A percentile compares a stretch with the other conserved stretches of the same genome.
These are phyloP conservation scores for Pestalotiopsis sp. DNA, from an alignment of 2,329 filamentous ascomycete genomes.

Conservation along the genomic window DNA sequence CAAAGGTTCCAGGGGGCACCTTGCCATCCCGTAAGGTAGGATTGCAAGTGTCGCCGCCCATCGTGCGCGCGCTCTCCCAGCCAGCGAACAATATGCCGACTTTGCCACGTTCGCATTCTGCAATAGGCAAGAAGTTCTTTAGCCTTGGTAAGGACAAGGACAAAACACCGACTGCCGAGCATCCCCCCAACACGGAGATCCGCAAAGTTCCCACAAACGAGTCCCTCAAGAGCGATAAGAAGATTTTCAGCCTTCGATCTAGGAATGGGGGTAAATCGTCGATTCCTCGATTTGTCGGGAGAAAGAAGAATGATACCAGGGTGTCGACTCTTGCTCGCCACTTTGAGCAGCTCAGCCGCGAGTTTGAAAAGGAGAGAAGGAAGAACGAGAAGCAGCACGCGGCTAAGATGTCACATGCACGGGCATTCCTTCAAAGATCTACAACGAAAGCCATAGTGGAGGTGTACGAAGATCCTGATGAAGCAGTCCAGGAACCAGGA, in stretches of 20 bases:
- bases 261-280: constrained; percentile 68
- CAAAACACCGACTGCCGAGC: constrained; percentile 24
- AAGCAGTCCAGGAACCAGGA: constrained; percentile 83
- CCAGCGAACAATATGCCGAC: constrained; percentile 41
- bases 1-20: constrained; percentile 34
- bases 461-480: constrained; percentile 90
- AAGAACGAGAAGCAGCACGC: constrained; percentile 82
- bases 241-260: constrained; percentile 66
- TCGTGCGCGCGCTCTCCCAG: constrained; percentile 56
- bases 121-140: constrained; percentile 42
- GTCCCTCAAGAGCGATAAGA: constrained; percentile 66
- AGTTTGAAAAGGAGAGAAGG: constrained; percentile 93
- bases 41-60: constrained; percentile 51
- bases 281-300: constrained; percentile 85
- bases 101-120: constrained; percentile 48
- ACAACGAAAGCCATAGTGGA: constrained; percentile 96
- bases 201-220: constrained; percentile 39
- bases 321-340: constrained; percentile 93
- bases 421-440: constrained; percentile 81
- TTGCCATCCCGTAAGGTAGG: constrained; percentile 47
- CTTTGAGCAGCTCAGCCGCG: constrained; percentile 93
- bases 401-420: constrained; percentile 72
- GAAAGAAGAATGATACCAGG: constrained; percentile 70
- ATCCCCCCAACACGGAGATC: constrained; percentile 29
- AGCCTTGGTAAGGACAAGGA: constrained; percentile 32